phyloP scores from a whole-genome alignment of 163 green algal genomes.

The Picocystis sp. region DNA sequence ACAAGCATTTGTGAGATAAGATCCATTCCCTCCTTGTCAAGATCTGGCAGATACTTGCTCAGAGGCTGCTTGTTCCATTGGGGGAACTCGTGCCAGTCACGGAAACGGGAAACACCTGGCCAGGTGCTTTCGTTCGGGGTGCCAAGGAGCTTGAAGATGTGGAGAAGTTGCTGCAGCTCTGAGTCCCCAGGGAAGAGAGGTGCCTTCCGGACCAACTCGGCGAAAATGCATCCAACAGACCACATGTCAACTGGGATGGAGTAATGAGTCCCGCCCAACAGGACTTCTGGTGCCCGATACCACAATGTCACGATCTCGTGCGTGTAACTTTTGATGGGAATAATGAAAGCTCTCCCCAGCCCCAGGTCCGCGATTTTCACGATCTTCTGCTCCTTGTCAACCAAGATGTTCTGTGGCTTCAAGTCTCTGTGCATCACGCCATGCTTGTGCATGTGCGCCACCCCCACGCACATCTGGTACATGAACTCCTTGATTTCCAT shows the following conservation, averaged over 20 bases:
- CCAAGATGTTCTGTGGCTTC: conserved; percentile 96
- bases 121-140: conserved; percentile 81
- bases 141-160: conserved; percentile 97
- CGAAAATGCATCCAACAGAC: conserved; percentile 95
- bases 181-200: conserved; percentile 92
- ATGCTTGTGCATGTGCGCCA: conserved; percentile 92
- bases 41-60: conserved; percentile 46
- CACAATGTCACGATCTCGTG: conserved; percentile 99
- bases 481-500: conserved; percentile 82
- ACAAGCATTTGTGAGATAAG: conserved; percentile 38
- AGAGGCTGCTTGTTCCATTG: conserved; percentile 78
- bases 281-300: conserved; percentile 95
- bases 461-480: conserved; percentile 93
- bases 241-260: conserved; percentile 95
- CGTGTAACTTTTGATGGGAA: conserved; percentile 96
- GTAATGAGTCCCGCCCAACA: conserved; percentile 91
- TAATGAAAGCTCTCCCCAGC: conserved; percentile 82
- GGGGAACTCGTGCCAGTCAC: conserved; percentile 95
- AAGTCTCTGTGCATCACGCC: conserved; percentile 86
- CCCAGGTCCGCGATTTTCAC: conserved; percentile 96
- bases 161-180: conserved; percentile 94
- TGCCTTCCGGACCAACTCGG: conserved; percentile 64
- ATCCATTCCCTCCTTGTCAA: conserved; percentile 70
- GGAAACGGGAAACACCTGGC: conserved; percentile 81
- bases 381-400: conserved; percentile 61